Evolutionary conservation across 495 filamentous ascomycete genomes (phyloP).

Genomic region (Aspergillus nanangensis): DNA sequence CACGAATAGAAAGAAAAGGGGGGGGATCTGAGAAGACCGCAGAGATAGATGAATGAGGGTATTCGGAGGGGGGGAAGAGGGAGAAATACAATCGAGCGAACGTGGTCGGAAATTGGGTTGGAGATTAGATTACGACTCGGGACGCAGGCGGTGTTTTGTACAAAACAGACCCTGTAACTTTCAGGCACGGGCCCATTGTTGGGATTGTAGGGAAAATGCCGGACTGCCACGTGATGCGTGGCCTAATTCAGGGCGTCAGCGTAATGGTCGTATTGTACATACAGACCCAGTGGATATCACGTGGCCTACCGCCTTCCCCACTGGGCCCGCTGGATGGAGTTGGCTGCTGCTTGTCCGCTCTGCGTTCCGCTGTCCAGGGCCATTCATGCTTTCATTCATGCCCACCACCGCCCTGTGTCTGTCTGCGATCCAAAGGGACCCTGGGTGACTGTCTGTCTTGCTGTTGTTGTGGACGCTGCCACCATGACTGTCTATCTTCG

Average conservation of each 20-base stretch:
- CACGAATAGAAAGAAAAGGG: slow-evolving; percentile 1
- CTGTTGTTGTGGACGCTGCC: slow-evolving; percentile 5
- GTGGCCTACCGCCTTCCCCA: slow-evolving; percentile 18
- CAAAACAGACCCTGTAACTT: slow-evolving; percentile 2
- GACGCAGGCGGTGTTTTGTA: slow-evolving; percentile 16
- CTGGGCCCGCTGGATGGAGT: too few relatives aligned
- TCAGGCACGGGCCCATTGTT: background rate
- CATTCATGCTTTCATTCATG: too few relatives aligned
- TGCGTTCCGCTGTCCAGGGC: too few relatives aligned
- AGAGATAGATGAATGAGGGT: slow-evolving; percentile 3
- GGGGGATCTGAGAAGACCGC: background rate
- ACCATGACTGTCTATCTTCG: slow-evolving; percentile 23
- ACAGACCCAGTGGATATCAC: too few relatives aligned
- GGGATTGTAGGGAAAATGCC: background rate
- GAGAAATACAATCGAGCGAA: slow-evolving; percentile 24
- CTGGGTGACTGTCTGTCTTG: slow-evolving; percentile 11
- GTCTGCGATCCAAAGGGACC: slow-evolving; percentile 6
- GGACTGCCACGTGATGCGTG: too few relatives aligned
- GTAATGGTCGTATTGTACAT: too few relatives aligned
- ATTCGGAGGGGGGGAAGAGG: slow-evolving; percentile 15
- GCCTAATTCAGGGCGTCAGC: too few relatives aligned
- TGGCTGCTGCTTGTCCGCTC: too few relatives aligned
- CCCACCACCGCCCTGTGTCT: background rate
- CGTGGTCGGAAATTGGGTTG: slow-evolving; percentile 35
- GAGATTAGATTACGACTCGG: slow-evolving; percentile 7